Conservation (phyloP, 495 filamentous ascomycete species). For the Xylaria grammica region DNA sequence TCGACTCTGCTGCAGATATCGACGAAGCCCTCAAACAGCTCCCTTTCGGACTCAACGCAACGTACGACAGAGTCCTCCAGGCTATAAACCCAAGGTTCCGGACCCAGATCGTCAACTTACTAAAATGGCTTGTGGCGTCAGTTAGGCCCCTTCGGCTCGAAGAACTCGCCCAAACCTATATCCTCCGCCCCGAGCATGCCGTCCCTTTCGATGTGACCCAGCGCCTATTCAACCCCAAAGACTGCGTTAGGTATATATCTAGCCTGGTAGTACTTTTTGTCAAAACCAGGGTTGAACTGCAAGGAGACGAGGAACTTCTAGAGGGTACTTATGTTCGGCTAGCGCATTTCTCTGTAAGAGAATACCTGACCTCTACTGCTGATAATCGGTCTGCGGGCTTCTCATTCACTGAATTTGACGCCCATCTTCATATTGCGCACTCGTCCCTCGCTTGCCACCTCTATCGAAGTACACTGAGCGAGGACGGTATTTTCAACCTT, state of each 20-base stretch:
- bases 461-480: background rate
- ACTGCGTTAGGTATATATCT: conserved; percentile 16
- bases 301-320: background rate
- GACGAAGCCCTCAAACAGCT: conserved; percentile 38
- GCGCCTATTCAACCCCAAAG: conserved; percentile 16
- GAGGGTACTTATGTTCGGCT: conserved; percentile 15
- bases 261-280: conserved; percentile 4
- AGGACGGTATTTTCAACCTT: background rate
- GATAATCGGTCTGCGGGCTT: background rate
- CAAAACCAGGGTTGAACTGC: too few species aligned
- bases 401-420: conserved; percentile 9
- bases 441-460: conserved; percentile 8
- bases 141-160: conserved; percentile 28
- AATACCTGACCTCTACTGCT: conserved; percentile 28
- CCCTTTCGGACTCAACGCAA: conserved; percentile 44
- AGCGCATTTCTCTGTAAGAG: conserved; percentile 37
- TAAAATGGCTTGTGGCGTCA: conserved; percentile 41
- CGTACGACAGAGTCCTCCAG: conserved; percentile 43
- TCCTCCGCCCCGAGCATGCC: conserved; percentile 17
- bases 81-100: conserved; percentile 33
- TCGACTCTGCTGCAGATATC: conserved; percentile 29
- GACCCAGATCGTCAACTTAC: conserved; percentile 29
- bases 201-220: conserved; percentile 16
- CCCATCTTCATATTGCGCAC: conserved; percentile 20
- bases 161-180: conserved; percentile 35